phyloP scores from a whole-genome alignment of 805 yeast species.

The Kodamaea hsintzibuensis region DNA sequence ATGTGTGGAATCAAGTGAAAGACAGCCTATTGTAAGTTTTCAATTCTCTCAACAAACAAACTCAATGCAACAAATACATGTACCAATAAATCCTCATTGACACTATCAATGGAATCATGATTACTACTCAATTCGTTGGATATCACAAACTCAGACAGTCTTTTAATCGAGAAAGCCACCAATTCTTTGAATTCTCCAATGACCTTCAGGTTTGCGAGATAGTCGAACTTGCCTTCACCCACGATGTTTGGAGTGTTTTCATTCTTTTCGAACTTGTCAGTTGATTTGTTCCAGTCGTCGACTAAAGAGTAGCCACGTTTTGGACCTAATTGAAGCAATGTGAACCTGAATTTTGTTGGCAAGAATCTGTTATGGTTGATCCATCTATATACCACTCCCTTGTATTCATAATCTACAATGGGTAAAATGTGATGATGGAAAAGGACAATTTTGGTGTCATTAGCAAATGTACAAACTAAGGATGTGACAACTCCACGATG shows the following conservation, averaged over 20 bases:
- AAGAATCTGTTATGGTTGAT: conserved; percentile 2
- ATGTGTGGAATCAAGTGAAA: no score
- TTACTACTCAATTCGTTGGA: neutral
- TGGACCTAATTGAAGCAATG: neutral
- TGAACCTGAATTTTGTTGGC: conserved; percentile 1
- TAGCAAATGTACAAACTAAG: conserved; percentile 1
- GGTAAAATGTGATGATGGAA: conserved; percentile 8
- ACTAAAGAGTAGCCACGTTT: conserved; percentile 5
- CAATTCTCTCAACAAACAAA: neutral
- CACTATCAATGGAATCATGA: neutral
- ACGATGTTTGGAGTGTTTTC: neutral
- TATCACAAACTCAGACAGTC: neutral
- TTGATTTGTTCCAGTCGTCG: conserved; percentile 10
- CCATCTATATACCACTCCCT: conserved; percentile 9
- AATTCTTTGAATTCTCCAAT: conserved; percentile 4
- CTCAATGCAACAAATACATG: neutral
- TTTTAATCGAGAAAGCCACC: neutral
- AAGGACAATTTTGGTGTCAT: conserved; percentile 5
- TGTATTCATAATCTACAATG: conserved; percentile 9
- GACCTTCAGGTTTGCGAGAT: neutral
- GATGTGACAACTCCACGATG: conserved; percentile 2
- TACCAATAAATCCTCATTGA: neutral
- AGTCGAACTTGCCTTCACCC: neutral
- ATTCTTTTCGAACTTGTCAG: conserved; percentile 4
- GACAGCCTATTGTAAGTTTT: neutral